A percentile compares a stretch with the other conserved stretches of the same genome.
These are phyloP conservation scores for Globisporangium canariense DNA, from an alignment of 352 stramenopile species.

Conservation along the genomic window DNA sequence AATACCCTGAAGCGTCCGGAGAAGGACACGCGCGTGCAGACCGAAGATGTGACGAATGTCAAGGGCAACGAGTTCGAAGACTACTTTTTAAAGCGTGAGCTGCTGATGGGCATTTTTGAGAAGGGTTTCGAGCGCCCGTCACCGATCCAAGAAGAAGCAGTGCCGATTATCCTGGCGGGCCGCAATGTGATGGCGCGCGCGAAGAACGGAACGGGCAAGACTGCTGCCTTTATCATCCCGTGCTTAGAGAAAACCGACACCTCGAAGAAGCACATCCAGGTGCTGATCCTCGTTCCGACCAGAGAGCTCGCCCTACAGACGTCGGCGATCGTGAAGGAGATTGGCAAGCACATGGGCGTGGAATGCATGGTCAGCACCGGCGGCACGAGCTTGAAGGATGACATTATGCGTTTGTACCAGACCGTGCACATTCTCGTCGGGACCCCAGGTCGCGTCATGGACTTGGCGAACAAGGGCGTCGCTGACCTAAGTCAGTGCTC, in stretches of 20 bases:
- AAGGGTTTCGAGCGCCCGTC: constrained; percentile 99
- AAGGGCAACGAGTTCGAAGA: constrained; percentile 99
- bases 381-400: constrained; percentile 98
- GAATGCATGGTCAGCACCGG: constrained; percentile 99
- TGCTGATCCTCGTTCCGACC: constrained; percentile 98
- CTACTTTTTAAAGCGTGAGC: constrained; percentile 98
- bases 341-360: constrained; percentile 97
- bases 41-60: constrained; percentile 97
- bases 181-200: constrained; percentile 97
- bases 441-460: constrained; percentile 98
- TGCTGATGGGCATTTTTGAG: constrained; percentile 99
- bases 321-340: constrained; percentile 97
- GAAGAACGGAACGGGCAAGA: constrained; percentile 99
- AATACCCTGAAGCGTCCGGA: constrained; percentile 68
- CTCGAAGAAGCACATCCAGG: constrained; percentile 95
- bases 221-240: constrained; percentile 99
- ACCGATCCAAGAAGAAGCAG: constrained; percentile 98
- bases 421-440: constrained; percentile 99
- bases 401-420: constrained; percentile 99
- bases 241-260: constrained; percentile 99
- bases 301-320: constrained; percentile 99
- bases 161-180: constrained; percentile 98
- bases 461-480: constrained; percentile 97
- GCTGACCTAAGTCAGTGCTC: constrained; percentile 95
- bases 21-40: constrained; percentile 89